Base-by-base conservation (phyloP, 192 early-diverging fungal species). In the Entophlyctis helioformis region DNA sequence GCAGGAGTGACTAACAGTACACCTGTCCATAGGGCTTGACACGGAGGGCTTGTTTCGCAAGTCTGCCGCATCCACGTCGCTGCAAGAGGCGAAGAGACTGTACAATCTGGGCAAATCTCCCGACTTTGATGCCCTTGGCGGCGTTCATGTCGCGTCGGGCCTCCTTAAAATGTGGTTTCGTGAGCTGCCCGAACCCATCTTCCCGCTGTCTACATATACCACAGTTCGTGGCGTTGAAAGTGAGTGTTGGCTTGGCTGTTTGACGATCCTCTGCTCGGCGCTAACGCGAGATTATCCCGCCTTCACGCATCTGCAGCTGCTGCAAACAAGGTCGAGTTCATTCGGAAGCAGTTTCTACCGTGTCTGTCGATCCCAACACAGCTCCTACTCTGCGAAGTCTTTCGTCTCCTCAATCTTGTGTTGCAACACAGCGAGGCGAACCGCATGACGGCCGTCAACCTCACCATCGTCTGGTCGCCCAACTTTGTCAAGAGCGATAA, bases 391-490 rank as follows among this genome's bases (percentile, higher is more conserved):
- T 43, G 44, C 31, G 78, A 76, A 25, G 60, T 87, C n/a, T 84
- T 84, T 49, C 53, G 62, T 19, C 75, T 94, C 25, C 63, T 94
- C 32, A 61, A 71, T 31, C 65, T 79, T 13, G 76, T 91, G 23
- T 74, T 84, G 19, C 64, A 72, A 20, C 66, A 84, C 52, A 66
- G 73, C 18, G 51, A 60, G 31, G 48, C 51, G 1, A 96, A 93
- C 72, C 71, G 77, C 42, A 96, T 96, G 92, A 89, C 82, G 1
- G 49, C 83, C 2, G 62, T 66, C 26, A 89, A 86, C 57, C 64
- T 93, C 34, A 82, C 86, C 0, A 76, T 89, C 11, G 83, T 91
- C 1, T 86, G 89, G 76, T 68, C 86, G 6, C 89, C 90, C 5
- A 96, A 91, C 48, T 68, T 96, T 51, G 76, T 91, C 0, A 19